Evolutionary conservation across 2,329 filamentous ascomycete genomes (phyloP).

Genomic region (Penicillium palitans): DNA sequence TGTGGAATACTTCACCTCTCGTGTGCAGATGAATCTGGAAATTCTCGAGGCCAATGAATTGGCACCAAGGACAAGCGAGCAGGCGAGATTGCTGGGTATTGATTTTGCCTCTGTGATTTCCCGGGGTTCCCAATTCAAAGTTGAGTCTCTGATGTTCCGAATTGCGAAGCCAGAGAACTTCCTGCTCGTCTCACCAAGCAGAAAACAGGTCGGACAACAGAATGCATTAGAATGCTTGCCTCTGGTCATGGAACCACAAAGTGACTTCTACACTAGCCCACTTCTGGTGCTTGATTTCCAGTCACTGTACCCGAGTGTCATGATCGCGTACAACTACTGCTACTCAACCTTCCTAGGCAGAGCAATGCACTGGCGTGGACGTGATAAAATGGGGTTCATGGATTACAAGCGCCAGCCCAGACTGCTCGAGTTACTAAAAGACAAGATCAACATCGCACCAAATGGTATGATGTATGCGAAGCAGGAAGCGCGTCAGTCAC

Average conservation of each 20-base stretch:
- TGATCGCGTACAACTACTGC: conserved; percentile 99
- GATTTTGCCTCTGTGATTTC: conserved; percentile 98
- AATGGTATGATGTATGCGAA: conserved; percentile 97
- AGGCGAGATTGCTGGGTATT: conserved; percentile 86
- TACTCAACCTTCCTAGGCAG: conserved; percentile 95
- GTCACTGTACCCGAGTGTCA: conserved; percentile 91
- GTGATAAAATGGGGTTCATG: conserved; percentile 90
- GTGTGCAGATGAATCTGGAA: conserved; percentile 80
- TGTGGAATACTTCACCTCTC: conserved; percentile 72
- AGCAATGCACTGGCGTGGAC: conserved; percentile 81
- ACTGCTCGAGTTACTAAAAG: conserved; percentile 73
- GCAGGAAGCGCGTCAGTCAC: conserved; percentile 78
- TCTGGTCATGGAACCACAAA: conserved; percentile 95
- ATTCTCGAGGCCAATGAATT: conserved; percentile 90
- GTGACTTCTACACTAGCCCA: conserved; percentile 87
- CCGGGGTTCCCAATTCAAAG: conserved; percentile 94
- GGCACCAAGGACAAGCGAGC: conserved; percentile 85
- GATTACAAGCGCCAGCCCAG: conserved; percentile 77
- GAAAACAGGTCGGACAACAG: conserved; percentile 88
- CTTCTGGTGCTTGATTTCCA: conserved; percentile 93
- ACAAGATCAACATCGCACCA: conserved; percentile 86
- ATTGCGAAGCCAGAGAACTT: conserved; percentile 98
- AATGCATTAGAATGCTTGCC: conserved; percentile 94
- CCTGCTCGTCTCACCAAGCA: conserved; percentile 82
- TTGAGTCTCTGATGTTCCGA: conserved; percentile 97